phyloP scores from a whole-genome alignment of 305 asterid species.

The Fraxinus floribunda region DNA sequence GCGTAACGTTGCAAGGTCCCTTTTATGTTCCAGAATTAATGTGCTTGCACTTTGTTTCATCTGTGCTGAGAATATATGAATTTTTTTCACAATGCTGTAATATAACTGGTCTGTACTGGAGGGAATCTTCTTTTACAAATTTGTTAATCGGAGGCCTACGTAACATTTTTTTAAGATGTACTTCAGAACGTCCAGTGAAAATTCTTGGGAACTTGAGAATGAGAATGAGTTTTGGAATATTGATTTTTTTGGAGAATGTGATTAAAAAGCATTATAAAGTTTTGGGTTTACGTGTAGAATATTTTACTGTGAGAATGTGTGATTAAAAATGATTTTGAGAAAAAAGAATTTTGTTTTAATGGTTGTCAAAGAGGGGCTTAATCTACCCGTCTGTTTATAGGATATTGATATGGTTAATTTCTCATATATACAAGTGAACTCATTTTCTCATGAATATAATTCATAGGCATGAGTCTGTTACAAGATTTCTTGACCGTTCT shows the following conservation, averaged over 20 bases:
- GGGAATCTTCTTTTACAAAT: not conserved
- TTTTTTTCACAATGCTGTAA: not conserved
- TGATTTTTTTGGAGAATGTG: not conserved
- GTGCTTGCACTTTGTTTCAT: not conserved
- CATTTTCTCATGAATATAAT: not conserved
- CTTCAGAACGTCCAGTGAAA: not conserved
- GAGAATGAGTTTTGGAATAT: not conserved
- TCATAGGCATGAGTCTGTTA: not conserved
- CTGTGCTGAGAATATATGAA: not conserved
- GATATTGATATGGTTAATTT: not conserved
- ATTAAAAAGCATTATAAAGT: not conserved
- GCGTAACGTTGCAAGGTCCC: constrained; percentile 76
- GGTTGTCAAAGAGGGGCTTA: not conserved
- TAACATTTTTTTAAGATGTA: not conserved
- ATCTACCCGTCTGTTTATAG: not conserved
- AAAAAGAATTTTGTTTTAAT: not conserved
- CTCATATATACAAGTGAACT: not conserved
- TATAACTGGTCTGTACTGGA: not conserved
- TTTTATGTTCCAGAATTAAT: not conserved
- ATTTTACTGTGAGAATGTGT: not conserved
- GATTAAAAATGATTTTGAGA: not conserved
- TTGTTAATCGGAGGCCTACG: not conserved
- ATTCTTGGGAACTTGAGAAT: not conserved
- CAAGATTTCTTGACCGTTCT: not conserved
- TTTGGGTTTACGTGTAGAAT: not conserved